These are phyloP conservation scores for Neophaeococcomyces aloes DNA, from an alignment of 2,329 filamentous ascomycete species.

Conservation along the genomic window DNA sequence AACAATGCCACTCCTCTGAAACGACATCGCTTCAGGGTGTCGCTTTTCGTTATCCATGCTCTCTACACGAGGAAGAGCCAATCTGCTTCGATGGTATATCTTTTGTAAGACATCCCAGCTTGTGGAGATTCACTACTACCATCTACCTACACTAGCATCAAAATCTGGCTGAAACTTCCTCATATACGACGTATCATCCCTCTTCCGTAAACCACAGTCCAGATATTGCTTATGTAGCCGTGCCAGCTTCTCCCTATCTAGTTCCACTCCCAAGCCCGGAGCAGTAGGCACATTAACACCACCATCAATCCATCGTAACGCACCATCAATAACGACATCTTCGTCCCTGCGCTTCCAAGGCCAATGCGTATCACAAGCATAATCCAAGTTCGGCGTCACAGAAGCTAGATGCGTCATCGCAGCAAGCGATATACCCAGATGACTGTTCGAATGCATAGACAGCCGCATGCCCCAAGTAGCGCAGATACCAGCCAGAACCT, in stretches of 20 bases:
- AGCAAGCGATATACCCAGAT: conserved; percentile 34
- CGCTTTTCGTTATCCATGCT: too few species aligned
- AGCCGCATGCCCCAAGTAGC: conserved; percentile 32
- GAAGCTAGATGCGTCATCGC: conserved; percentile 37
- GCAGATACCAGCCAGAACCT: conserved; percentile 28
- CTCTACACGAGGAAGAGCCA: too few species aligned
- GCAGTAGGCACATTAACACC: conserved; percentile 28
- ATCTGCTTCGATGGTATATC: too few species aligned
- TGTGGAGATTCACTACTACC: too few species aligned
- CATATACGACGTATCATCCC: conserved; percentile 11
- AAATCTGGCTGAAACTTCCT: conserved; percentile 11
- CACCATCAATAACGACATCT: conserved; percentile 32
- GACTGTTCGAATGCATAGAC: conserved; percentile 38
- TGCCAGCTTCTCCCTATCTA: conserved; percentile 30
- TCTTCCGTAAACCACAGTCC: conserved; percentile 24
- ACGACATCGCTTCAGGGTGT: too few species aligned
- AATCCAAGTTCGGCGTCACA: conserved; percentile 34
- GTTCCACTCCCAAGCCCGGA: conserved; percentile 30
- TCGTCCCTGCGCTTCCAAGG: conserved; percentile 37
- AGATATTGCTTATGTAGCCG: conserved; percentile 31
- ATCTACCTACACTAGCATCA: conserved; percentile 8
- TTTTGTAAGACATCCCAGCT: too few species aligned
- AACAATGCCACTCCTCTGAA: too few species aligned
- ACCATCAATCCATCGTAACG: conserved; percentile 30
- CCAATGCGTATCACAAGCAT: conserved; percentile 38